These are phyloP conservation scores for Backusella mclennaniae DNA, from an alignment of 192 early-diverging fungal species.

Conservation along the genomic window DNA sequence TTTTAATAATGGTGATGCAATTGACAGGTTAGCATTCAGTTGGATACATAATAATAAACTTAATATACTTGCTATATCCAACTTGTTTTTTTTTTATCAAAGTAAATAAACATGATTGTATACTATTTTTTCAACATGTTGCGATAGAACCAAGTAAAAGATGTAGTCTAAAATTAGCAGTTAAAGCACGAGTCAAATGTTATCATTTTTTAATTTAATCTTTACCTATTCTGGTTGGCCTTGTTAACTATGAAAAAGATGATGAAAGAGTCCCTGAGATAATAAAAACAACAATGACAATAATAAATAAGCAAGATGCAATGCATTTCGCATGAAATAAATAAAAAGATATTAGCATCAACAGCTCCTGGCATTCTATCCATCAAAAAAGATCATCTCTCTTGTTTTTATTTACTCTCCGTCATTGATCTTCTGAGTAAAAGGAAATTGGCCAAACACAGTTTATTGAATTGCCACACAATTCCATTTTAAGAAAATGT, in stretches of 20 bases:
- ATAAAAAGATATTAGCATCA: neutral
- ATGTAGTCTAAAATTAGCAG: neutral
- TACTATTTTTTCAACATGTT: no score
- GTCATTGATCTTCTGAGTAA: conserved; percentile 4
- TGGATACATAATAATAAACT: no score
- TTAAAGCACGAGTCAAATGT: neutral
- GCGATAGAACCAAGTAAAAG: no score
- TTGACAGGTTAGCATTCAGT: neutral
- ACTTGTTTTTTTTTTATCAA: no score
- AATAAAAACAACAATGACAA: neutral
- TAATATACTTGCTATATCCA: no score
- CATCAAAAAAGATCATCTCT: neutral
- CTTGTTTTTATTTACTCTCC: neutral
- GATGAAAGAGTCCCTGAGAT: neutral
- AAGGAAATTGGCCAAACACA: conserved; percentile 2
- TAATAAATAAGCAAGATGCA: neutral
- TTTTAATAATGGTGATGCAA: neutral
- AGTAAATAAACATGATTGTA: no score
- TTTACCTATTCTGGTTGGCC: conserved; percentile 6
- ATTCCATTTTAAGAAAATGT: neutral
- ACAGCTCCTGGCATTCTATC: neutral
- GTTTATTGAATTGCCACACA: neutral
- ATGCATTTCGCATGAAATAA: neutral
- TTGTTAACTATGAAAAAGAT: neutral
- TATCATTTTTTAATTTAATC: conserved; percentile 1